phyloP scores from a whole-genome alignment of 2,329 filamentous ascomycete species.

The Xylaria multiplex region DNA sequence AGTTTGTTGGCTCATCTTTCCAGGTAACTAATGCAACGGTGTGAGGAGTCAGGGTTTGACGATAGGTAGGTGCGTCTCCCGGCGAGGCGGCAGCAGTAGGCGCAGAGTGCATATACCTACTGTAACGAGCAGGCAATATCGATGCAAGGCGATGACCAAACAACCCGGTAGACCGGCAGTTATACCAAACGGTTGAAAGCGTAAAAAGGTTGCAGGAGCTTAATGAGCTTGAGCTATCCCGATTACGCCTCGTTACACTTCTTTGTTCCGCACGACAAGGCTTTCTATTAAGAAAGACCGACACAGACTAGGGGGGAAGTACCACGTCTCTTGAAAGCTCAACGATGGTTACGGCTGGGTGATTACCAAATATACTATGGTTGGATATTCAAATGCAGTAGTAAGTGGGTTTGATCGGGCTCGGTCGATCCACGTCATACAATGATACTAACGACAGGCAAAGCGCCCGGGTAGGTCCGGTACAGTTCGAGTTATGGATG shows the following conservation, averaged over 20 bases:
- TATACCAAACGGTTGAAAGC: constrained; percentile 28
- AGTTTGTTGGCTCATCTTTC: constrained; percentile 49
- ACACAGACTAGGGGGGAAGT: constrained; percentile 6
- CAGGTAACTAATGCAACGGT: constrained; percentile 38
- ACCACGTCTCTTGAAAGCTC: constrained; percentile 8
- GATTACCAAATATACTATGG: constrained; percentile 19
- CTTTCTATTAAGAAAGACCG: constrained; percentile 5
- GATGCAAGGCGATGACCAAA: constrained; percentile 25
- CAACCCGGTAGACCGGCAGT: constrained; percentile 23
- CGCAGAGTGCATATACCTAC: constrained; percentile 25
- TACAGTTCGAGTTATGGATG: constrained; percentile 18
- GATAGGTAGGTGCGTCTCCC: constrained; percentile 33
- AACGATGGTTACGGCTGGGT: constrained; percentile 9
- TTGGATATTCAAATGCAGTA: constrained; percentile 24
- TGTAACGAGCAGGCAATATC: constrained; percentile 32
- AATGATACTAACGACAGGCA: constrained; percentile 13
- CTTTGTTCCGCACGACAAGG: constrained; percentile 15
- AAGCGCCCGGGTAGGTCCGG: constrained; percentile 16
- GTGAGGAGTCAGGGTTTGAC: constrained; percentile 28
- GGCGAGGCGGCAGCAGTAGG: constrained; percentile 25
- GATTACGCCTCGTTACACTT: constrained; percentile 17
- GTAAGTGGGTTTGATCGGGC: constrained; percentile 18
- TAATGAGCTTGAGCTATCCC: constrained; percentile 18
- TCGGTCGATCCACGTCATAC: constrained; percentile 18
- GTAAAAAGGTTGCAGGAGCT: constrained; percentile 20